These are phyloP conservation scores for Penicillium antarcticum DNA, from an alignment of 495 filamentous ascomycete species.

Conservation along the genomic window DNA sequence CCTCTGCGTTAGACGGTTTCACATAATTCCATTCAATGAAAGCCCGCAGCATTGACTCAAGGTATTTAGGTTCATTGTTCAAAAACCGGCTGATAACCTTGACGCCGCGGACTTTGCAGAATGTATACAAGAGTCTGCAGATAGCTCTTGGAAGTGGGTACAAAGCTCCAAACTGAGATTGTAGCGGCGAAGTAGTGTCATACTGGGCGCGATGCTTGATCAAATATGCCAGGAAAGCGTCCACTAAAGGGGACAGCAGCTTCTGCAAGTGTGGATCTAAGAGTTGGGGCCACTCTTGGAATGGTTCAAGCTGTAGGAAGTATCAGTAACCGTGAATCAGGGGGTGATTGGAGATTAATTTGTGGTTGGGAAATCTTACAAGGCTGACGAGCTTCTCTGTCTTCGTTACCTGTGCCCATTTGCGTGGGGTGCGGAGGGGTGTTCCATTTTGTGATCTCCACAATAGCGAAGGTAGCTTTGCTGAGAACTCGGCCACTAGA, in stretches of 20 bases:
- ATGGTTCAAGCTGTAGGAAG: conserved; percentile 70
- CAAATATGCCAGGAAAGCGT: conserved; percentile 70
- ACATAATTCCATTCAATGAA: conserved; percentile 52
- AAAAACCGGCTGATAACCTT: conserved; percentile 90
- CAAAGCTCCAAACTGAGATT: conserved; percentile 31
- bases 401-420: conserved; percentile 38
- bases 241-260: conserved; percentile 68
- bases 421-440: conserved; percentile 32
- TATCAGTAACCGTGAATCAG: background rate
- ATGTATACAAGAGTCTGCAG: conserved; percentile 75
- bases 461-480: conserved; percentile 49
- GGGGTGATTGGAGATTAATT: background rate
- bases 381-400: conserved; percentile 42
- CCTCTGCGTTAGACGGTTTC: background rate
- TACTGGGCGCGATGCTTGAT: conserved; percentile 37
- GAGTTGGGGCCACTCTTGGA: conserved; percentile 94
- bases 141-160: conserved; percentile 67
- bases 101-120: conserved; percentile 91
- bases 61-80: conserved; percentile 77
- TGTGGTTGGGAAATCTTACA: conserved; percentile 23
- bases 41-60: conserved; percentile 73
- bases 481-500: conserved; percentile 61
- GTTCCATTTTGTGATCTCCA: conserved; percentile 34
- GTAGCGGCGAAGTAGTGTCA: conserved; percentile 23
- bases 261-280: conserved; percentile 81